Conservation (phyloP, 129 eudicot species). For the Flaveria trinervia region DNA sequence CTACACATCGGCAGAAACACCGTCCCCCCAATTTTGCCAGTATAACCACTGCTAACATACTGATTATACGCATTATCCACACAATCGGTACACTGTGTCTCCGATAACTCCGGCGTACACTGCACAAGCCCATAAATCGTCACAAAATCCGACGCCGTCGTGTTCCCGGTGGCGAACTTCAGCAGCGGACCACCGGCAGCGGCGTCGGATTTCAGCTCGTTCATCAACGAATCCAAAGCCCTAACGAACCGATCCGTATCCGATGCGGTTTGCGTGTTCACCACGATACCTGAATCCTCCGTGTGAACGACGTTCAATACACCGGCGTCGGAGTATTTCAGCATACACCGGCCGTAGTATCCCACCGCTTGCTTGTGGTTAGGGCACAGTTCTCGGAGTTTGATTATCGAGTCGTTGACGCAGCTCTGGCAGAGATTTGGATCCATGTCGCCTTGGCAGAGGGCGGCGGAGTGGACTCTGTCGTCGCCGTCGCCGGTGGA, state of each 20-base stretch:
- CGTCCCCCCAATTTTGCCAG: slow-evolving; percentile 21
- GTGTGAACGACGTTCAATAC: background rate
- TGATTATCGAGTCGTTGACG: background rate
- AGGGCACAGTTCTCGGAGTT: background rate
- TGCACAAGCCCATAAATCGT: slow-evolving; percentile 11
- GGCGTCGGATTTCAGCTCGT: background rate
- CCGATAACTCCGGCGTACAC: slow-evolving; percentile 13
- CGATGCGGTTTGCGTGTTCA: background rate
- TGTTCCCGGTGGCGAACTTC: slow-evolving; percentile 6
- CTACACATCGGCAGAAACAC: background rate
- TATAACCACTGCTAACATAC: background rate
- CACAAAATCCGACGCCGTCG: background rate
- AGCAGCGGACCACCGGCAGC: background rate
- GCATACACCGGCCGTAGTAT: background rate
- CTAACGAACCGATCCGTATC: background rate
- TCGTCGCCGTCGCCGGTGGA: background rate
- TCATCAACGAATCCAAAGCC: background rate
- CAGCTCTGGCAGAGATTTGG: background rate
- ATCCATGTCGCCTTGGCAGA: background rate
- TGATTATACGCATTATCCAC: background rate
- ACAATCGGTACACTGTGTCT: background rate
- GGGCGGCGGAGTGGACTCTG: slow-evolving; percentile 4
- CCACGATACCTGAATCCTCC: background rate
- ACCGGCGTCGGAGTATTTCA: background rate
- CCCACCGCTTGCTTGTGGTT: background rate